Base-by-base conservation (phyloP, 805 yeast species). In the Ogataea degrootiae region DNA sequence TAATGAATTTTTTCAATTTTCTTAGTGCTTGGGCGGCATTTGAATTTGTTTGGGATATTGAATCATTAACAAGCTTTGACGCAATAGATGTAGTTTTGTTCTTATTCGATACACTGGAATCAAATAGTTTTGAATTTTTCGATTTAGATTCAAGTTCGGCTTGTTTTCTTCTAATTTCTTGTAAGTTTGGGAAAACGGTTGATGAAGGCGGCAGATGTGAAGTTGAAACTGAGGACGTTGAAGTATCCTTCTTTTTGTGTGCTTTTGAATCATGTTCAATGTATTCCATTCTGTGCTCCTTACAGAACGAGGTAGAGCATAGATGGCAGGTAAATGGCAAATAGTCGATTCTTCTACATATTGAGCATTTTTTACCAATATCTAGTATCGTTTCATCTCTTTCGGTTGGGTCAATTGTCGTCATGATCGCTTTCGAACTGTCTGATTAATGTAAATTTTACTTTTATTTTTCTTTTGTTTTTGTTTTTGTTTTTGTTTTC, bases 311-410 rank as follows among this genome's bases (percentile, higher is more conserved):
- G 22, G 58, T 53, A 11, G 70, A 57, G 44, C 68, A 70, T 39
- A 73, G 42, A 5, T 55, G 75, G 58, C 87, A 82, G 16, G 61
- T 62, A 57, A 72, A 81, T 16, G 87, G 87, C 29, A 82, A 64
- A 52, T 81, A 82, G 58, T 82, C 87, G 6, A 80, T 64, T 50
- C 68, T 70, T 41, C 72, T 66, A 58, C 87, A 82, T 16, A 71
- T 64, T 26, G 61, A 55, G 60, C 87, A 82, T 55, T 79, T 78
- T 48, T 73, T 62, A n/a, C 87, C 87, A 6, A 82, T 72, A 42
- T 82, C 76, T 61, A 82, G 65, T 52, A 80, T 61, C 7, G 66
- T 57, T n/a, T 62, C 62, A 34, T 63, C 66, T 39, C 51, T 55
- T 16, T 50, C 44, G 11, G 46, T 41, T 19, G 54, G 48, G 17